Evolutionary conservation across 1,284 basidiomycete species (phyloP).

Genomic region (Anthracocystis panici-leucophaei): DNA sequence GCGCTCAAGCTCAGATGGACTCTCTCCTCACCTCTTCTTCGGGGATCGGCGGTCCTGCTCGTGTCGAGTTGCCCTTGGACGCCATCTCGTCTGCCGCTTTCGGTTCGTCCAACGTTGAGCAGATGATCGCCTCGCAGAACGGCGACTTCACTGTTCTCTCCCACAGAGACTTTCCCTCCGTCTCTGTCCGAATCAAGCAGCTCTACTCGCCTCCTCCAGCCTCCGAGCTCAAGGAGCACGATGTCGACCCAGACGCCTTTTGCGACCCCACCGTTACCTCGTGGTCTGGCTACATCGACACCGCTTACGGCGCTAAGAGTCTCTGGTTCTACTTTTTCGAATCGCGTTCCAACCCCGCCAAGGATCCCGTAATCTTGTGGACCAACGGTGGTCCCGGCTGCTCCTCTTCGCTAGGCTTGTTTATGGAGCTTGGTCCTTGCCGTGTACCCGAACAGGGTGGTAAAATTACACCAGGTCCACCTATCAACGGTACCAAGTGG

Average conservation of each 20-base stretch:
- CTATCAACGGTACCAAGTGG: conserved; percentile 74
- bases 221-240: conserved; percentile 30
- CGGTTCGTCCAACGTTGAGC: conserved; percentile 32
- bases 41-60: conserved; percentile 35
- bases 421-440: conserved; percentile 77
- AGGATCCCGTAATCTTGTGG: conserved; percentile 74
- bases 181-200: conserved; percentile 60
- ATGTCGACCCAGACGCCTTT: conserved; percentile 58
- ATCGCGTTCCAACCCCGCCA: conserved; percentile 77
- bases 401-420: conserved; percentile 72
- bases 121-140: conserved; percentile 49
- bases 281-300: conserved; percentile 73
- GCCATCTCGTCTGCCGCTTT: conserved; percentile 40
- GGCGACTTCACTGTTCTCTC: conserved; percentile 50
- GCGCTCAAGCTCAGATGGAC: conserved; percentile 30
- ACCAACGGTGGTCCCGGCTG: conserved; percentile 68
- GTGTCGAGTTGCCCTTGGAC: conserved; percentile 51
- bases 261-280: conserved; percentile 64
- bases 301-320: conserved; percentile 75
- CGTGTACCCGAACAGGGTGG: conserved; percentile 45
- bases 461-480: conserved; percentile 42
- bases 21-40: conserved; percentile 16
- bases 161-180: conserved; percentile 58
- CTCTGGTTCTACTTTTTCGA: conserved; percentile 90
- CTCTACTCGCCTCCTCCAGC: conserved; percentile 38